A percentile compares a stretch with the other conserved stretches of the same genome.
phyloP scores from a whole-genome alignment of 1,284 basidiomycete species.

The Jaminaea rosea region DNA sequence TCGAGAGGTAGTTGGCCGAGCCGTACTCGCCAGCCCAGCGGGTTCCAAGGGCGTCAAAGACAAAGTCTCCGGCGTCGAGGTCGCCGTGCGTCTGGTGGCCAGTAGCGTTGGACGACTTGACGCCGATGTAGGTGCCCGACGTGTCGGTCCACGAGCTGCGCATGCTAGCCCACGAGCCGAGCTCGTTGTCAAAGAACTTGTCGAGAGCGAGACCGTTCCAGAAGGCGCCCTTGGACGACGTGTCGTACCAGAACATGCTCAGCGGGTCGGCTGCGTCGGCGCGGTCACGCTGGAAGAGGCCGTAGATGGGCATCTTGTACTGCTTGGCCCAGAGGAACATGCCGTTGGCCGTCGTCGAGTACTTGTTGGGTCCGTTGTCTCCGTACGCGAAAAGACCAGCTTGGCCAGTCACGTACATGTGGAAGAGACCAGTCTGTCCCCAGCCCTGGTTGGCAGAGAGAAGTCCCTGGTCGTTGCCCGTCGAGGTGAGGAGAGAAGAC shows the following conservation, averaged over 20 bases:
- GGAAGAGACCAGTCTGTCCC: slow-evolving; percentile 70
- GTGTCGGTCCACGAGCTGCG: slow-evolving; percentile 83
- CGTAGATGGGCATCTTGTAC: slow-evolving; percentile 56
- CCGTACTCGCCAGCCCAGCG: slow-evolving; percentile 95
- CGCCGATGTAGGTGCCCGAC: slow-evolving; percentile 70
- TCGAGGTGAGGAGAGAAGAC: slow-evolving; percentile 71
- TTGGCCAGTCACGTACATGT: slow-evolving; percentile 78
- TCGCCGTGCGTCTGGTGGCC: slow-evolving; percentile 80
- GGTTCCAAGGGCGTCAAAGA: slow-evolving; percentile 83
- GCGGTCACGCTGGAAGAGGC: slow-evolving; percentile 87
- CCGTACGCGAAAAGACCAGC: slow-evolving; percentile 85
- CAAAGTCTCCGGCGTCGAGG: slow-evolving; percentile 85
- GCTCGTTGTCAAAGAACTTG: slow-evolving; percentile 62
- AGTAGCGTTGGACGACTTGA: slow-evolving; percentile 71
- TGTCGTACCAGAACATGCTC: slow-evolving; percentile 97
- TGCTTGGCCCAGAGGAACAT: slow-evolving; percentile 35
- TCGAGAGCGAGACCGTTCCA: slow-evolving; percentile 81
- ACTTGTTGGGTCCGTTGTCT: slow-evolving; percentile 93
- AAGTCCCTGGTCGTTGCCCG: slow-evolving; percentile 71
- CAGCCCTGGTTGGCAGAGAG: slow-evolving; percentile 54
- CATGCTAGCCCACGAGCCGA: slow-evolving; percentile 74
- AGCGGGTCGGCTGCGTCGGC: slow-evolving; percentile 76
- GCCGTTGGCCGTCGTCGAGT: slow-evolving; percentile 52
- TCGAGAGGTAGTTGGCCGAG: slow-evolving; percentile 67
- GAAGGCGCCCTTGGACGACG: slow-evolving; percentile 71